These are phyloP conservation scores for Babesia bovis DNA, from an alignment of 169 alveolate genomes.

Conservation along the genomic window DNA sequence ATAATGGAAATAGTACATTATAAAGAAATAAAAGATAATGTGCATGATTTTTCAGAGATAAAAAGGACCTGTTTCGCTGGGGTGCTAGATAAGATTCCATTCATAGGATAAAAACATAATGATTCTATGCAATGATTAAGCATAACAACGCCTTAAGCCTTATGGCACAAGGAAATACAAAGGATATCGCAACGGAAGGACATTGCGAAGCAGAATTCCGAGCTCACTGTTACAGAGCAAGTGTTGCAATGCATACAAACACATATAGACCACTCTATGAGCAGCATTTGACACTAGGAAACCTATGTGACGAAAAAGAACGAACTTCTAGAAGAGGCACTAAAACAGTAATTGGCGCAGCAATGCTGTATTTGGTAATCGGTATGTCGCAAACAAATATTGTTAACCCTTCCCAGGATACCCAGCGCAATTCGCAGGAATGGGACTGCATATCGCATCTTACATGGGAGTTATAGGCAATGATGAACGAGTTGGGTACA, in stretches of 20 bases:
- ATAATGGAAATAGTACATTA: too few species aligned
- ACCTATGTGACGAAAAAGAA: background rate
- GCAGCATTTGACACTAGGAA: background rate
- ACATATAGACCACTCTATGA: background rate
- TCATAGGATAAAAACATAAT: background rate
- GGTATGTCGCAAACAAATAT: slow-evolving; percentile 15
- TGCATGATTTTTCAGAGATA: too few species aligned
- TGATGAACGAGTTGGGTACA: slow-evolving; percentile 10
- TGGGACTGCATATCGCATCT: slow-evolving; percentile 69
- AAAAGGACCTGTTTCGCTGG: background rate
- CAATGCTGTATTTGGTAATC: slow-evolving; percentile 36
- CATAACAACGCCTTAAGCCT: background rate
- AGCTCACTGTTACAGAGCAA: background rate
- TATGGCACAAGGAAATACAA: background rate
- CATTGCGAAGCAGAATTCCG: slow-evolving; percentile 8
- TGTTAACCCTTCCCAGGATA: background rate
- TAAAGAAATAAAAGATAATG: too few species aligned
- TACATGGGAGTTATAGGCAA: slow-evolving; percentile 70
- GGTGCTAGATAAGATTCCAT: slow-evolving; percentile 5
- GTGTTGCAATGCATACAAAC: background rate
- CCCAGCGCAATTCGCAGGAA: slow-evolving; percentile 25
- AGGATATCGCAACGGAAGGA: slow-evolving; percentile 4
- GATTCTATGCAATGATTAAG: background rate
- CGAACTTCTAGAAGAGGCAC: background rate
- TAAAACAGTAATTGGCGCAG: slow-evolving; percentile 28